Evolutionary conservation across 768 basidiomycete genomes (phyloP).

Genomic region (Lactifluus pinguis): DNA sequence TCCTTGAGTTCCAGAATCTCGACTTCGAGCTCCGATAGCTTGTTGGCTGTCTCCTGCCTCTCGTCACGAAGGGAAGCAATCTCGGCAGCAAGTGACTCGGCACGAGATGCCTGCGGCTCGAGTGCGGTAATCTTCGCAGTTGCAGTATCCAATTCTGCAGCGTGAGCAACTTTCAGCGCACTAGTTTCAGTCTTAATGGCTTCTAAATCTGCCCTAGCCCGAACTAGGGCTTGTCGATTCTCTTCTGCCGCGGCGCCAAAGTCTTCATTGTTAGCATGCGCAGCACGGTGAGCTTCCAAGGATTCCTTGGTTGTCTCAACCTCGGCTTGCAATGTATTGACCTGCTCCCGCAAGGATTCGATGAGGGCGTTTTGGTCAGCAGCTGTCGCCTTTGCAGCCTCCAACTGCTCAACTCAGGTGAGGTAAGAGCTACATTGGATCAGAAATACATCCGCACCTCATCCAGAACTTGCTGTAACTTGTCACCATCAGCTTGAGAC

Average conservation of each 20-base stretch:
- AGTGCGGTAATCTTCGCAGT: slow-evolving; percentile 37
- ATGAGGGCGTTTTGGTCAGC: slow-evolving; percentile 38
- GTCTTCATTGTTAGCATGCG: slow-evolving; percentile 35
- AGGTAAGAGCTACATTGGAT: neutral
- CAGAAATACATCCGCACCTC: slow-evolving; percentile 40
- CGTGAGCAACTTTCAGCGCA: slow-evolving; percentile 42
- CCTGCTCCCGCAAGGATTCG: slow-evolving; percentile 40
- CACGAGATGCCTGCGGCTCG: slow-evolving; percentile 37
- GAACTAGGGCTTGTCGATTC: slow-evolving; percentile 55
- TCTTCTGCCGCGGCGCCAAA: slow-evolving; percentile 43
- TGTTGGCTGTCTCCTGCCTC: slow-evolving; percentile 61
- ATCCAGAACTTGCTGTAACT: slow-evolving; percentile 35
- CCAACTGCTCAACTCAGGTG: slow-evolving; percentile 35
- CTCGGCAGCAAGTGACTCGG: slow-evolving; percentile 39
- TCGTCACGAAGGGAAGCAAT: slow-evolving; percentile 47
- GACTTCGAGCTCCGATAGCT: slow-evolving; percentile 73
- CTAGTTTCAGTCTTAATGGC: slow-evolving; percentile 44
- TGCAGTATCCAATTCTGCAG: slow-evolving; percentile 39
- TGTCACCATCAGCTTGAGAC: slow-evolving; percentile 24
- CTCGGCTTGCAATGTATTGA: slow-evolving; percentile 43
- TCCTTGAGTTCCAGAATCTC: slow-evolving; percentile 75
- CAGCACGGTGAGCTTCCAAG: slow-evolving; percentile 40
- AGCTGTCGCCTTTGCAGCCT: slow-evolving; percentile 35
- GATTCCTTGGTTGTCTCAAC: slow-evolving; percentile 42
- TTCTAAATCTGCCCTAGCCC: slow-evolving; percentile 54